Base-by-base conservation (phyloP, 116 monocot species). In the Zostera marina region DNA sequence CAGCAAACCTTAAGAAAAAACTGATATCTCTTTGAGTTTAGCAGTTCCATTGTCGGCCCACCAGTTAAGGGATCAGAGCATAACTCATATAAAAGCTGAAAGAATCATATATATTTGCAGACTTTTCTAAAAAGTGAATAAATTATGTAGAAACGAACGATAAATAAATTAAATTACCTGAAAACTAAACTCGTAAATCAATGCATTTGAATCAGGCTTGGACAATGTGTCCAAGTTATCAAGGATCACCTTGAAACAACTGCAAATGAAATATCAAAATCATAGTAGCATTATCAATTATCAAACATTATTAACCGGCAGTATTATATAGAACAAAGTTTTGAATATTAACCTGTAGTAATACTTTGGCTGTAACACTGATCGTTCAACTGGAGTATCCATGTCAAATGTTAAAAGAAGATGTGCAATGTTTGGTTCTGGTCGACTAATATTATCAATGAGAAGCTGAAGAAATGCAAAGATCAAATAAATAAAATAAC, bases 181-280 rank as follows among this genome's bases (percentile, higher is more conserved):
- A 72, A 90, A 98, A 65, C 86, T 60, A 67, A 98, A 90, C 47
- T 98, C 98, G 65, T 80, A 68, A 32, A 98, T 66, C 45, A 86
- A 69, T 41, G 76, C 71, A 79, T 98, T 98, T 46, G 78, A 63
- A 63, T 98, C 83, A 44, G 83, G 86, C 61, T 72, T 85, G 11
- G 76, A 69, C 59, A 90, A 65, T 25, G 63, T 81, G 44, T 98
- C 98, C 60, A 98, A 64, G 65, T 72, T 90, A 67, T 90, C 90
- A 70, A 98, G 85, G 66, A 90, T 86, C 63, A 90, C 81, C 70
- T 85, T 98, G 74, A 98, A 71, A 57, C 98, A 98, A 72, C 98
- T 98, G 73, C 52, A 80, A 5, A 68, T 22, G 13, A 57, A 14
- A 19, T 8, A 55, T 7, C 47, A 42, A 8, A 7, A 20, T 20